phyloP scores from a whole-genome alignment of 2,329 filamentous ascomycete species.

The Fusarium torulosum region DNA sequence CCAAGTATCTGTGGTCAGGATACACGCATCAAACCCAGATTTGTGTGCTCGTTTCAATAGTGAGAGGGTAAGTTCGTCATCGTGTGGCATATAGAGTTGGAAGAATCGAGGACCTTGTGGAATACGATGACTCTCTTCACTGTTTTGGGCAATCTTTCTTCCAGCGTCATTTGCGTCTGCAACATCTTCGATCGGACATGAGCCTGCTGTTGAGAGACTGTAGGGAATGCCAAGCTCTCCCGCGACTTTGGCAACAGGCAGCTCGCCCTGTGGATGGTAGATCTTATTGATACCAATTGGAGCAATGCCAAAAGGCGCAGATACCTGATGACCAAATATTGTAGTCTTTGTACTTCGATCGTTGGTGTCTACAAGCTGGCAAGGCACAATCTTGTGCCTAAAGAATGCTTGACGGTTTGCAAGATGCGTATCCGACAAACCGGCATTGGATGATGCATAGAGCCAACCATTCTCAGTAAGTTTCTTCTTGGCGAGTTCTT shows the following conservation, averaged over 20 bases:
- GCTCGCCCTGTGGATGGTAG: slow-evolving; percentile 16
- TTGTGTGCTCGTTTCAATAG: slow-evolving; percentile 1
- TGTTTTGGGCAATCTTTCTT: not conserved
- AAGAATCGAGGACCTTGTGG: slow-evolving; percentile 2
- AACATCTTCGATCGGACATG: slow-evolving; percentile 12
- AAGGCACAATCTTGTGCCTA: slow-evolving; percentile 14
- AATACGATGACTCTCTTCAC: slow-evolving; percentile 1
- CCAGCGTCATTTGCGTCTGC: slow-evolving; percentile 5
- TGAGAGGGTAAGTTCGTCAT: slow-evolving; percentile 5
- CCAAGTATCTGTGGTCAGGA: slow-evolving; percentile 18
- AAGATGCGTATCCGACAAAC: slow-evolving; percentile 7
- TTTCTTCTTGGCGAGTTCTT: slow-evolving; percentile 11
- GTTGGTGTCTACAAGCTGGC: slow-evolving; percentile 17
- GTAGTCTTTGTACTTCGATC: not conserved
- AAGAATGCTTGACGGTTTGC: slow-evolving; percentile 24
- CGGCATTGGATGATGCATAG: slow-evolving; percentile 17
- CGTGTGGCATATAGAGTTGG: slow-evolving; percentile 21
- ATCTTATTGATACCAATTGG: slow-evolving; percentile 24
- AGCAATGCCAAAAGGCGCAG: slow-evolving; percentile 18
- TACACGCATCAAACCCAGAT: not conserved
- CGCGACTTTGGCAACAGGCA: slow-evolving; percentile 11
- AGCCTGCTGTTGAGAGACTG: slow-evolving; percentile 16
- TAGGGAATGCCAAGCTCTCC: slow-evolving; percentile 20
- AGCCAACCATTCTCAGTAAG: slow-evolving; percentile 19
- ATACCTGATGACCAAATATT: slow-evolving; percentile 4